phyloP scores from a whole-genome alignment of 768 basidiomycete species.

The Clitopilus hobsonii region DNA sequence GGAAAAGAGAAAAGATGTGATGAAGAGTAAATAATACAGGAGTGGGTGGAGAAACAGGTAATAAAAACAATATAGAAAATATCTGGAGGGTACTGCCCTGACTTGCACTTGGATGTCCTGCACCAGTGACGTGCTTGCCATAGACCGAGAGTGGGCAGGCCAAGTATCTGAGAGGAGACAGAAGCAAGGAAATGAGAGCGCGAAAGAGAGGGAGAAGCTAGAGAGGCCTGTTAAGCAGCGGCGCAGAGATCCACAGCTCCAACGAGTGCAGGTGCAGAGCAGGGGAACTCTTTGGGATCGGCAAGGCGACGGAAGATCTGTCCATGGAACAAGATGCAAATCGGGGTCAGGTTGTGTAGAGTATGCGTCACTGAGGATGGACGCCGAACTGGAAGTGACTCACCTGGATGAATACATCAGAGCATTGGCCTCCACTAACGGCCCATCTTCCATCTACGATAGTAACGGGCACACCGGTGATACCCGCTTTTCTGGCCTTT shows the following conservation, averaged over 20 bases:
- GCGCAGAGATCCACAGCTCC: not conserved
- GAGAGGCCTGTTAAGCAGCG: not conserved
- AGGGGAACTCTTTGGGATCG: not conserved
- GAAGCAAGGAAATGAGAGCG: not conserved
- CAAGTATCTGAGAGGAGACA: not conserved
- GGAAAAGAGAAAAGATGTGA: not conserved
- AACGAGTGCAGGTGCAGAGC: not conserved
- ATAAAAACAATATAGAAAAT: not conserved
- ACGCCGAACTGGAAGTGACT: conserved; percentile 11
- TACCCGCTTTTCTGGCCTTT: conserved; percentile 59
- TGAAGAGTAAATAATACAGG: not conserved
- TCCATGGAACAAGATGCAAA: conserved; percentile 12
- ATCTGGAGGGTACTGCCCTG: not conserved
- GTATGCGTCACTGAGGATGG: not conserved
- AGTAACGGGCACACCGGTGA: conserved; percentile 76
- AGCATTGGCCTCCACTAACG: conserved; percentile 67
- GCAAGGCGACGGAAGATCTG: not conserved
- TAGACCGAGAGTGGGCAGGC: not conserved
- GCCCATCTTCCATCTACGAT: conserved; percentile 79
- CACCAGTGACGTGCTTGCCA: not conserved
- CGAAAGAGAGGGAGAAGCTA: not conserved
- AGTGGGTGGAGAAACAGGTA: not conserved
- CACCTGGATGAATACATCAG: conserved; percentile 68
- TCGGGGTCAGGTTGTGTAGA: conserved; percentile 42
- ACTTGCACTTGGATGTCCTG: not conserved